phyloP scores from a whole-genome alignment of 495 filamentous ascomycete genomes.

The Umbilicaria muhlenbergii region DNA sequence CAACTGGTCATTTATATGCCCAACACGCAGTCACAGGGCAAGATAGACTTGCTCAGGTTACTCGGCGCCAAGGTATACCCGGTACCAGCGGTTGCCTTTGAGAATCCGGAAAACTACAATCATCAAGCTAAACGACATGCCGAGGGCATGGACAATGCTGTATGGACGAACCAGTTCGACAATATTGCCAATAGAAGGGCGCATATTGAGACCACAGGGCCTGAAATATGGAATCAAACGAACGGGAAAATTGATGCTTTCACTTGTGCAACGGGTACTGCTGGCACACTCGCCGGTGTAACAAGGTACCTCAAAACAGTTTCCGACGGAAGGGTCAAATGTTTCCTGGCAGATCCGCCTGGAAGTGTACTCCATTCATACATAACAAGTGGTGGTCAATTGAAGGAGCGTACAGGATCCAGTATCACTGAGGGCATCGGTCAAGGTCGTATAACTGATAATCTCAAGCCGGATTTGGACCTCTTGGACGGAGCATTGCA shows the following conservation, averaged over 20 bases:
- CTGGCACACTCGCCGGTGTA: constrained; percentile 76
- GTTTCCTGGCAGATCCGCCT: constrained; percentile 84
- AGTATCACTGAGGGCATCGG: constrained; percentile 97
- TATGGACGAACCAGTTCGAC: constrained; percentile 99
- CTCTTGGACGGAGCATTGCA: constrained; percentile 74
- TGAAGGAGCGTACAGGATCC: constrained; percentile 65
- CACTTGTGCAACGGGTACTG: constrained; percentile 88
- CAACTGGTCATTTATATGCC: constrained; percentile 98
- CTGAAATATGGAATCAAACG: constrained; percentile 96
- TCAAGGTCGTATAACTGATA: constrained; percentile 92
- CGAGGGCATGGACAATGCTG: constrained; percentile 69
- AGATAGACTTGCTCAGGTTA: constrained; percentile 82
- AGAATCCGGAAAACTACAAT: constrained; percentile 94
- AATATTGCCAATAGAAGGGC: constrained; percentile 87
- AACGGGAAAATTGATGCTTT: constrained; percentile 79
- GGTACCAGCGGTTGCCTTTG: constrained; percentile 93
- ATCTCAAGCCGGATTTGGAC: constrained; percentile 70
- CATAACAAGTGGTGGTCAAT: constrained; percentile 68
- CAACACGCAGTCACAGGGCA: constrained; percentile 94
- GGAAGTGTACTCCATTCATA: constrained; percentile 87
- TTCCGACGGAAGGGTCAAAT: constrained; percentile 68
- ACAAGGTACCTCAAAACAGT: constrained; percentile 80
- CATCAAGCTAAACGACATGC: constrained; percentile 86
- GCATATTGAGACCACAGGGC: constrained; percentile 92
- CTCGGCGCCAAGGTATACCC: constrained; percentile 95